These are phyloP conservation scores for Colletotrichum godetiae DNA, from an alignment of 2,329 filamentous ascomycete genomes.

Conservation along the genomic window DNA sequence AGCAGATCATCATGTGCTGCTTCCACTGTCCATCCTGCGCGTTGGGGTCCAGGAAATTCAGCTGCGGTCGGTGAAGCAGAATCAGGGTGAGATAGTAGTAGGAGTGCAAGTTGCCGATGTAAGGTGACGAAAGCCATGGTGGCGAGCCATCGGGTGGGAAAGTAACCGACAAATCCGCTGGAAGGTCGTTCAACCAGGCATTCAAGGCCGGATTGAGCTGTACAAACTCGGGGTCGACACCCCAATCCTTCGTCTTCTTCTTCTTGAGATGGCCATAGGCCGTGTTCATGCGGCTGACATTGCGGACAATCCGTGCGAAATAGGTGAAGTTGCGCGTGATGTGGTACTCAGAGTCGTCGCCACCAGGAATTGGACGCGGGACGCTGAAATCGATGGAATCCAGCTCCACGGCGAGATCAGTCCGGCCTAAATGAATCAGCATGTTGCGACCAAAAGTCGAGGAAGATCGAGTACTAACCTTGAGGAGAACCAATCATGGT, in stretches of 20 bases:
- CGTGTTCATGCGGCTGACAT: slow-evolving; percentile 81
- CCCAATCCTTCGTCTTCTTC: slow-evolving; percentile 81
- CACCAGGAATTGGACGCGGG: slow-evolving; percentile 70
- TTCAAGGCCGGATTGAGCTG: slow-evolving; percentile 82
- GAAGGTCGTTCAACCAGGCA: slow-evolving; percentile 81
- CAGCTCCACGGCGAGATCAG: slow-evolving; percentile 79
- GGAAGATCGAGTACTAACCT: slow-evolving; percentile 64
- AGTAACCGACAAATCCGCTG: slow-evolving; percentile 79
- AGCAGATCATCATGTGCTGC: slow-evolving; percentile 87
- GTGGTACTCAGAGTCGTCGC: slow-evolving; percentile 80
- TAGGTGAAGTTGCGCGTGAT: slow-evolving; percentile 88
- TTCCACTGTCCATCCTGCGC: slow-evolving; percentile 82
- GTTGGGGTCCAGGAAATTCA: slow-evolving; percentile 81
- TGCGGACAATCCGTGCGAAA: slow-evolving; percentile 80
- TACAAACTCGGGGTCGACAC: slow-evolving; percentile 84
- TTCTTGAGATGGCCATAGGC: slow-evolving; percentile 80
- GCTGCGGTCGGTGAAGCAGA: slow-evolving; percentile 87
- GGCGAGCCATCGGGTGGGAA: slow-evolving; percentile 83
- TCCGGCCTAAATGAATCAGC: slow-evolving; percentile 67
- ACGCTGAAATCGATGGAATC: slow-evolving; percentile 82
- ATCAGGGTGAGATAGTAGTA: slow-evolving; percentile 90
- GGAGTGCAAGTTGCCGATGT: slow-evolving; percentile 87
- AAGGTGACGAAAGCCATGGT: slow-evolving; percentile 88
- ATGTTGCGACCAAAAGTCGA: background rate
- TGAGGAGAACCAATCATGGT: slow-evolving; percentile 94